A percentile compares a stretch with the other conserved stretches of the same genome.
Conservation (phyloP, 2,329 filamentous ascomycete species). For the Colletotrichum spaethianum region DNA sequence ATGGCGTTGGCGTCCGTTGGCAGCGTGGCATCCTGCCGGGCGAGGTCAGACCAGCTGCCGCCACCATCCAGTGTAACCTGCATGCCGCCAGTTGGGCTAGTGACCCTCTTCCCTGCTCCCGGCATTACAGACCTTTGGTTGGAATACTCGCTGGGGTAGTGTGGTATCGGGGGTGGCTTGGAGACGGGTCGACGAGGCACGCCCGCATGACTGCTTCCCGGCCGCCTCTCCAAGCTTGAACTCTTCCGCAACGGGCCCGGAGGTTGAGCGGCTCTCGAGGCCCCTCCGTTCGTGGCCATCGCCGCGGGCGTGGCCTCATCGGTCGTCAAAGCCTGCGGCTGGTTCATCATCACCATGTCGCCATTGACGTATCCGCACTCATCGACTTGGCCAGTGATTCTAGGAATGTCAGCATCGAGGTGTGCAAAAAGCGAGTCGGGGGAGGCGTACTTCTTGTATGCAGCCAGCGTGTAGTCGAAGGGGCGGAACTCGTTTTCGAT, state of each 20-base stretch:
- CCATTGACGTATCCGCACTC: conserved; percentile 33
- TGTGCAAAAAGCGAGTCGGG: too few relatives aligned
- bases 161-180: conserved; percentile 55
- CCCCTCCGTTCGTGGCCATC: conserved; percentile 44
- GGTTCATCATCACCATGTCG: conserved; percentile 21
- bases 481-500: conserved; percentile 95
- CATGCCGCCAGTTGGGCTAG: conserved; percentile 85
- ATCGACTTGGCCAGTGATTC: conserved; percentile 37
- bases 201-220: conserved; percentile 43
- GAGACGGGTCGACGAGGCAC: conserved; percentile 27
- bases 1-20: conserved; percentile 74
- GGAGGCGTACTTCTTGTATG: conserved; percentile 77
- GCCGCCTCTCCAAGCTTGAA: conserved; percentile 35
- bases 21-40: conserved; percentile 84
- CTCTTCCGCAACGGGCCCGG: conserved; percentile 35
- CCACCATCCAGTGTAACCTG: conserved; percentile 92
- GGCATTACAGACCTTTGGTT: conserved; percentile 51
- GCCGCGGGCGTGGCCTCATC: conserved; percentile 63
- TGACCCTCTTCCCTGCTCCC: conserved; percentile 76
- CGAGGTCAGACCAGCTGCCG: conserved; percentile 92
- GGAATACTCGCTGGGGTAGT: conserved; percentile 63
- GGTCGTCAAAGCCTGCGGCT: conserved; percentile 65
- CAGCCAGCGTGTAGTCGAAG: conserved; percentile 92
- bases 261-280: conserved; percentile 36
- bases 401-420: conserved; percentile 29